Base-by-base conservation (phyloP, 2,329 filamentous ascomycete genomes). In the Calonectria crousiana region DNA sequence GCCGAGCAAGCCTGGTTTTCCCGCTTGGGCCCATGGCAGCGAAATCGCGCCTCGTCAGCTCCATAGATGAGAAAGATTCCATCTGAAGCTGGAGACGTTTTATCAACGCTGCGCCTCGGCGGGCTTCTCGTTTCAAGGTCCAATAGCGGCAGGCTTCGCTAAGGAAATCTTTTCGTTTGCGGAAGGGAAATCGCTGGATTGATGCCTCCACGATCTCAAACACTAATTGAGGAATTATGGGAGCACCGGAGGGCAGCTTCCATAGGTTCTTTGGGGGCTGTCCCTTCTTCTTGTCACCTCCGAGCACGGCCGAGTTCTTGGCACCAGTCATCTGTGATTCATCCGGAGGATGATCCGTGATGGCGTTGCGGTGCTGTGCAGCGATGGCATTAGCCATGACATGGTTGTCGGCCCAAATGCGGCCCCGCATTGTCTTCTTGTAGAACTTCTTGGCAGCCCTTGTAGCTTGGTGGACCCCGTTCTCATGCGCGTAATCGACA, bases 51-150 rank as follows among this genome's bases (percentile, higher is more conserved):
- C 97, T 91, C 2, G 97, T 98, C 77, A 99, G 93, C 85, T 99
- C 97, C 94, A 98, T 98, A 0, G 95, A 98, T 9, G 96, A 96
- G 84, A 98, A 99, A 0, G 95, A 95, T 84, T 98, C 96, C 90
- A 98, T 94, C 84, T 98, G 96, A 72, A 98, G 87, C 83, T 99
- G 97, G 26, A 99, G 89, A 44, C 97, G 92, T 86, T 98, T 98
- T 74, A 99, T 90, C 70, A 99, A 88, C 5, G 97, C 95, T 36
- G 97, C 97, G 60, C 97, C 97, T 73, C 97, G 91, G 41, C 97
- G 92, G 75, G 96, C 95, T 84, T 99, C 97, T 71, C 97, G 92
- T 86, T 99, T 99, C 76, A 99, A 85, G 0, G 97, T 98, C 97
- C 97, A 99, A 85, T 98, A 99, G 79, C 95, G 95, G 86, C 96